phyloP scores from a whole-genome alignment of 768 basidiomycete species.

The Leucogyrophana mollusca region DNA sequence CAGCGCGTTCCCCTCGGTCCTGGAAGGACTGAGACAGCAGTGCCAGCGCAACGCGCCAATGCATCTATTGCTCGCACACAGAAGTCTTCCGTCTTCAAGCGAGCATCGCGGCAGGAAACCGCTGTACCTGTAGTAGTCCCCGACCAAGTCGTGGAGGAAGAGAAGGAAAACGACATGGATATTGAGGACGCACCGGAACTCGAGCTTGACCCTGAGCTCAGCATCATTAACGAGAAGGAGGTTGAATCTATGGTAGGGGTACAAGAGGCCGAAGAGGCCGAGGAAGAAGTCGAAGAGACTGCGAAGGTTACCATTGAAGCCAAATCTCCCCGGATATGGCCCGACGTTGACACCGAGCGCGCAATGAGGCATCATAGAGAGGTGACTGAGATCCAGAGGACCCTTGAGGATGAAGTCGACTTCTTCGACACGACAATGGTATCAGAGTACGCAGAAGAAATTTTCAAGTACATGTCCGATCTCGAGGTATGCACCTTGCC shows the following conservation, averaged over 20 bases:
- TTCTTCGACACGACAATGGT: slow-evolving; percentile 87
- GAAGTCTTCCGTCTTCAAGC: slow-evolving; percentile 37
- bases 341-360: slow-evolving; percentile 66
- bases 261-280: slow-evolving; percentile 37
- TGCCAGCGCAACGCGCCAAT: slow-evolving; percentile 39
- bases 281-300: slow-evolving; percentile 39
- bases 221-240: slow-evolving; percentile 51
- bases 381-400: slow-evolving; percentile 60
- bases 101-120: slow-evolving; percentile 40
- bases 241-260: slow-evolving; percentile 65
- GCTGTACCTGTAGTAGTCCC: slow-evolving; percentile 42
- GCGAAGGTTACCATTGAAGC: slow-evolving; percentile 26
- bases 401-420: slow-evolving; percentile 71
- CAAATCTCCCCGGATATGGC: slow-evolving; percentile 62
- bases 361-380: slow-evolving; percentile 57
- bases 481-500: slow-evolving; percentile 67
- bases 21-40: slow-evolving; percentile 44
- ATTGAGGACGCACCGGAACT: slow-evolving; percentile 40
- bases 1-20: slow-evolving; percentile 73
- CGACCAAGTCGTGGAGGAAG: slow-evolving; percentile 38
- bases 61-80: slow-evolving; percentile 18
- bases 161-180: slow-evolving; percentile 63
- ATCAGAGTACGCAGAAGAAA: slow-evolving; percentile 97
- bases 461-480: slow-evolving; percentile 93
- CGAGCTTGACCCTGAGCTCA: slow-evolving; percentile 41